phyloP scores from a whole-genome alignment of 1,139 yeast genomes.

The Yamadazyma sp. region DNA sequence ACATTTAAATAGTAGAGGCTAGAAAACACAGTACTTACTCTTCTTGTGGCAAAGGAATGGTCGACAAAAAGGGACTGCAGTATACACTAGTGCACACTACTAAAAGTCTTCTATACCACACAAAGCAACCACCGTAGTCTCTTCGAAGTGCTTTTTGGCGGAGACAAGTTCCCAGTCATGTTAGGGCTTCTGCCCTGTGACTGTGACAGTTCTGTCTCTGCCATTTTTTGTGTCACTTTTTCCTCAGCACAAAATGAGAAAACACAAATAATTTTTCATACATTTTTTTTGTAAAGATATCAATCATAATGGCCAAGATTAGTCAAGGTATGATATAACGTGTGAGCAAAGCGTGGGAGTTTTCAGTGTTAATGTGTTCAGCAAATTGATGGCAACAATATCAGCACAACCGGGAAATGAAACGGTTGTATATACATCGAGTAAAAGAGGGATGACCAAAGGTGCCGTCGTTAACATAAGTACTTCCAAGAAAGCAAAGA shows the following conservation, averaged over 20 bases:
- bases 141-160: too few relatives aligned
- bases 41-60: too few relatives aligned
- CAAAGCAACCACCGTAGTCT: too few relatives aligned
- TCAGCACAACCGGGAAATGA: background rate
- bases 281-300: conserved; percentile 13
- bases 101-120: too few relatives aligned
- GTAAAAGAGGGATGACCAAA: background rate
- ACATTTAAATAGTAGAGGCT: too few relatives aligned
- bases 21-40: too few relatives aligned
- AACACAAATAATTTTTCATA: conserved; percentile 13
- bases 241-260: background rate
- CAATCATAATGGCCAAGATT: conserved; percentile 57
- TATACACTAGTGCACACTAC: too few relatives aligned
- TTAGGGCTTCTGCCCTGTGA: conserved; percentile 26
- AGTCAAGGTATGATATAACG: conserved; percentile 49
- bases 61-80: too few relatives aligned
- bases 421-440: background rate
- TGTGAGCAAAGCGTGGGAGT: background rate
- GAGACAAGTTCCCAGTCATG: too few relatives aligned
- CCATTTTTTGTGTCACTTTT: conserved; percentile 10
- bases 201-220: conserved; percentile 6
- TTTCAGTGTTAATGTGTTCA: background rate
- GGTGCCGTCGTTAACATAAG: too few relatives aligned
- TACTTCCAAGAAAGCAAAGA: too few relatives aligned
- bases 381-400: background rate